Evolutionary conservation across 257 asterid genomes (phyloP).

Genomic region (Capsicum chinense): DNA sequence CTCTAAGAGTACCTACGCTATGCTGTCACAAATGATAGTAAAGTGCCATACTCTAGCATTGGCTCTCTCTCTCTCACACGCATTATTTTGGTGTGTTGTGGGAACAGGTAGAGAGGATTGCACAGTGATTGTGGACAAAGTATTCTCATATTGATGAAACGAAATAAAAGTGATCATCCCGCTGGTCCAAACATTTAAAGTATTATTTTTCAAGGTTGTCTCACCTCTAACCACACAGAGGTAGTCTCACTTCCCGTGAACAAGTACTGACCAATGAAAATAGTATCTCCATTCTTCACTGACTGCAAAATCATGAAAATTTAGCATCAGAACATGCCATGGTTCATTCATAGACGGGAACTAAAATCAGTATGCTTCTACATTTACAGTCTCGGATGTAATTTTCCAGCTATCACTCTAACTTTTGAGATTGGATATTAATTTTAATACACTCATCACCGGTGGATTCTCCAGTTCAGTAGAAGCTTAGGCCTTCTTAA

Average conservation of each 20-base stretch:
- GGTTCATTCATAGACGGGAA: slow-evolving; percentile 1
- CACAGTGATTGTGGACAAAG: background rate
- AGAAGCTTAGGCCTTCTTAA: background rate
- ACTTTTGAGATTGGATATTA: background rate
- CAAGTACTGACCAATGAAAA: slow-evolving; percentile 91
- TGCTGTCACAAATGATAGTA: slow-evolving; percentile 9
- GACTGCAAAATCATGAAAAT: slow-evolving; percentile 55
- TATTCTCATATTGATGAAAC: background rate
- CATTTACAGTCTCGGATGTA: background rate
- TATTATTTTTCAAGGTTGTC: background rate
- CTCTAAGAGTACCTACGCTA: background rate
- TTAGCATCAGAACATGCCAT: slow-evolving; percentile 20
- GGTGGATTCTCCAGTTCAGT: slow-evolving; percentile 1
- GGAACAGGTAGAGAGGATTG: background rate
- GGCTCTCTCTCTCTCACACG: background rate
- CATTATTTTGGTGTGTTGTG: slow-evolving; percentile 8
- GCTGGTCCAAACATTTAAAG: background rate
- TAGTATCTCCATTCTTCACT: slow-evolving; percentile 92
- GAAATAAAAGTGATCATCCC: background rate
- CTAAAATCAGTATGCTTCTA: slow-evolving; percentile 31
- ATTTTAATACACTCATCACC: background rate
- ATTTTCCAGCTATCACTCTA: background rate
- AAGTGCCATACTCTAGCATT: background rate
- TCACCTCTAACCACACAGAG: slow-evolving; percentile 96
- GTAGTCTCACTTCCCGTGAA: slow-evolving; percentile 98